Evolutionary conservation across 768 basidiomycete species (phyloP).

Genomic region (Inosperma sp.): DNA sequence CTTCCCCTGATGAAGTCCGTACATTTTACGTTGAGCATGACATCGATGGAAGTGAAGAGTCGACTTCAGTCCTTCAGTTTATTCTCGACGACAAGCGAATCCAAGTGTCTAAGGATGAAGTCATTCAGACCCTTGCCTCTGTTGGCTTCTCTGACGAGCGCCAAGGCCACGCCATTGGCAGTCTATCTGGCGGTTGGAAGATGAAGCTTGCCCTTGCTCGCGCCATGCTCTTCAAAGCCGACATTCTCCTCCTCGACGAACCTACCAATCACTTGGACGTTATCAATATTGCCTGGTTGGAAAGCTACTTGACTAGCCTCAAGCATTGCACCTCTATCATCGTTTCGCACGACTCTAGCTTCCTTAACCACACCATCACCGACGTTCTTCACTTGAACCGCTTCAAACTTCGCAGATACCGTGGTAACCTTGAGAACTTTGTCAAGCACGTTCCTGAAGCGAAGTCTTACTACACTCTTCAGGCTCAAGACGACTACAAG

Average conservation of each 20-base stretch:
- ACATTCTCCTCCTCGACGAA: constrained; percentile 94
- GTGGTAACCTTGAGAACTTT: constrained; percentile 92
- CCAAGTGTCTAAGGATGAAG: constrained; percentile 60
- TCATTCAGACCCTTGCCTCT: constrained; percentile 75
- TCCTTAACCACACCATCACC: constrained; percentile 98
- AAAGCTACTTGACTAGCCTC: constrained; percentile 84
- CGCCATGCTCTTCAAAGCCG: constrained; percentile 97
- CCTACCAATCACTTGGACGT: constrained; percentile 97
- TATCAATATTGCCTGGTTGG: constrained; percentile 96
- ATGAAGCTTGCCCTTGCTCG: constrained; percentile 98
- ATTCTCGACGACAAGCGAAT: constrained; percentile 84
- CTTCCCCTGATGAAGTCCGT: constrained; percentile 93
- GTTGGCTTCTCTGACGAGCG: constrained; percentile 91
- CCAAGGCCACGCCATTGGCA: constrained; percentile 81
- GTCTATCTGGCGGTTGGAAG: constrained; percentile 98
- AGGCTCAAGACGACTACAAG: constrained; percentile 94
- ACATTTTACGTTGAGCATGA: constrained; percentile 99
- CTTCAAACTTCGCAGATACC: constrained; percentile 95
- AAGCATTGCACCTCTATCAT: constrained; percentile 96
- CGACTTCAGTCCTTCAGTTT: constrained; percentile 86
- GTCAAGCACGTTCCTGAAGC: constrained; percentile 94
- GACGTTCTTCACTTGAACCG: constrained; percentile 97
- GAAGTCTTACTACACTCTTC: constrained; percentile 95
- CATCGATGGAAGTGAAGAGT: constrained; percentile 92
- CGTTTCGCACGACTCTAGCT: constrained; percentile 95